These are phyloP conservation scores for Populus nigra DNA, from an alignment of 345 rosid genomes.

Conservation along the genomic window DNA sequence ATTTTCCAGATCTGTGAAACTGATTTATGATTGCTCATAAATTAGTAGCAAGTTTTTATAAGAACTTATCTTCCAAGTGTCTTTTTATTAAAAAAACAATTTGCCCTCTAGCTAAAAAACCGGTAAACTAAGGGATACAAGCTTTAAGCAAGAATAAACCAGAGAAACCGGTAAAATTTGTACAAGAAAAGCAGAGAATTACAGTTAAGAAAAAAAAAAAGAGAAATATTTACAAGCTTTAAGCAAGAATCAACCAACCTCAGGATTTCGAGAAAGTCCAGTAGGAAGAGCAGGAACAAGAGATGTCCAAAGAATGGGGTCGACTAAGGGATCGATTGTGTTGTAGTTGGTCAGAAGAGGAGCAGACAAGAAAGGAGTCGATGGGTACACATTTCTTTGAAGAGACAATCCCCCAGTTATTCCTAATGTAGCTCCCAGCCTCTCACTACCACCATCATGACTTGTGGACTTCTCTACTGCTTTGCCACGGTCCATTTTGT, in stretches of 20 bases:
- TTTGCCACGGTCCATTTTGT: conserved; percentile 75
- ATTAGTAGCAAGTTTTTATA: neutral
- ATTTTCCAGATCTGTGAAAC: neutral
- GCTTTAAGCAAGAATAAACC: no score
- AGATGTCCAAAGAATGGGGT: conserved; percentile 83
- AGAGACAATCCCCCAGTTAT: conserved; percentile 60
- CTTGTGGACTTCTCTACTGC: conserved; percentile 60
- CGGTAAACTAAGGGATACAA: no score
- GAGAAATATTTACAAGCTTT: neutral
- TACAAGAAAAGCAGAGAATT: neutral
- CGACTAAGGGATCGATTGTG: conserved; percentile 61
- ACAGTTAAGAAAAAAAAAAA: neutral
- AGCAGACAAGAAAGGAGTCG: conserved; percentile 77
- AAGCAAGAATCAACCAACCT: conserved; percentile 43
- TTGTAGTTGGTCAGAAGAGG: conserved; percentile 83
- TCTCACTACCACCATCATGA: conserved; percentile 46
- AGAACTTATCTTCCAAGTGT: neutral
- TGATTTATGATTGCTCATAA: neutral
- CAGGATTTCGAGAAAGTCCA: conserved; percentile 60
- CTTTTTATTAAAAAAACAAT: neutral
- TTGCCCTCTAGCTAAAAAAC: neutral
- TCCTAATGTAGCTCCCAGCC: conserved; percentile 59
- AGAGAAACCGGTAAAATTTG: no score
- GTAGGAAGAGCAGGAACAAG: conserved; percentile 66
- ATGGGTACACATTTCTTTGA: conserved; percentile 71